Evolutionary conservation across 345 rosid genomes (phyloP).

Genomic region (Aquilaria sinensis): DNA sequence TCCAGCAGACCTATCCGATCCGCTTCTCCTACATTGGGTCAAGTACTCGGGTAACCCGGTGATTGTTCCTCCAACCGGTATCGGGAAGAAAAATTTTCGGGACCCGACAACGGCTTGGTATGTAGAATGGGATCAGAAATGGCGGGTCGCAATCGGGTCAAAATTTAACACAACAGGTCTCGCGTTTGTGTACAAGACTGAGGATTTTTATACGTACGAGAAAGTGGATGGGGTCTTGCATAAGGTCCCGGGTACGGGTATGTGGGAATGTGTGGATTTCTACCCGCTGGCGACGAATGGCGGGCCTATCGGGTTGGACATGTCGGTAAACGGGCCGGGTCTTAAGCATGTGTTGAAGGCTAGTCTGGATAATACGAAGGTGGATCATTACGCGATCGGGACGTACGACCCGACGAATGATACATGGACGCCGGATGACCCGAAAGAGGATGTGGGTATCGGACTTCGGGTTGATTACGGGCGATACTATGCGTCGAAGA

Average conservation of each 20-base stretch:
- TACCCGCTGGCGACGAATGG: constrained; percentile 61
- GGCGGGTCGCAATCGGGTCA: constrained; percentile 72
- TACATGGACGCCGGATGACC: constrained; percentile 83
- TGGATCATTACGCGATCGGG: constrained; percentile 78
- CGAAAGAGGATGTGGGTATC: constrained; percentile 68
- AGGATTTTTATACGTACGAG: constrained; percentile 42
- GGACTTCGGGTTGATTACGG: constrained; percentile 82
- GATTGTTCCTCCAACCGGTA: constrained; percentile 60
- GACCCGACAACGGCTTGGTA: constrained; percentile 90
- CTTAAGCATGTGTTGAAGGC: constrained; percentile 84
- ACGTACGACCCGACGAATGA: constrained; percentile 49
- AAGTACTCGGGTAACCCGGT: constrained; percentile 78
- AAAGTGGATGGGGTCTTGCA: constrained; percentile 46
- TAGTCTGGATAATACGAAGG: constrained; percentile 71
- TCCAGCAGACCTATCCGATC: constrained; percentile 78
- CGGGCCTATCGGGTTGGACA: constrained; percentile 50
- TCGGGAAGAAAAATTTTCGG: constrained; percentile 51
- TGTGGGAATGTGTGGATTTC: constrained; percentile 99
- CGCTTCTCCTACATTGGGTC: constrained; percentile 78
- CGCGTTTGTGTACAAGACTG: constrained; percentile 62
- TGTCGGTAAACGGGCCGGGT: constrained; percentile 57
- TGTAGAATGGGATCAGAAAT: constrained; percentile 47
- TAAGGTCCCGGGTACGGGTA: constrained; percentile 77
- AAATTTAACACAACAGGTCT: constrained; percentile 59
- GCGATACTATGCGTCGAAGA: constrained; percentile 79